phyloP scores from a whole-genome alignment of 1,139 yeast species.

The Geotrichum macrosporum region DNA sequence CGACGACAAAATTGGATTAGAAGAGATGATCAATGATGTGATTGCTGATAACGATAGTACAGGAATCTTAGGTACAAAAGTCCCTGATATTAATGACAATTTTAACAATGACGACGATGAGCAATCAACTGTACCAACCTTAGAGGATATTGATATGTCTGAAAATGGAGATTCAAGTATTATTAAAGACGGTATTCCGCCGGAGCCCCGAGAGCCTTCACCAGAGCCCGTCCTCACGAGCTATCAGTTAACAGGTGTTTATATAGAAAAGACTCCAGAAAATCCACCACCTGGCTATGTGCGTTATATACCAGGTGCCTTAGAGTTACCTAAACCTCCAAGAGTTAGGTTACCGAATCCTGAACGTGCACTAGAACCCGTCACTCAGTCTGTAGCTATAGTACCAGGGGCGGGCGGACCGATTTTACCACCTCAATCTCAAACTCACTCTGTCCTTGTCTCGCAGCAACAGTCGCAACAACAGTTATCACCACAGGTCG shows the following conservation, averaged over 20 bases:
- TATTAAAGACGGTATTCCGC: slow-evolving; percentile 8
- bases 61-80: slow-evolving; percentile 13
- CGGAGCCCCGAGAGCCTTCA: slow-evolving; percentile 22
- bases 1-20: slow-evolving; percentile 22
- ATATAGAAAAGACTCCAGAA: slow-evolving; percentile 14
- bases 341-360: slow-evolving; percentile 28
- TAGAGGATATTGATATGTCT: slow-evolving; percentile 5
- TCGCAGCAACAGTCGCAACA: slow-evolving; percentile 5
- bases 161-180: slow-evolving; percentile 9
- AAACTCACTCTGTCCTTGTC: no score
- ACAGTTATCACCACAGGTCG: slow-evolving; percentile 5
- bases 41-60: slow-evolving; percentile 1
- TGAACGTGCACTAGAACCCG: slow-evolving; percentile 15
- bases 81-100: slow-evolving; percentile 16
- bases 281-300: slow-evolving; percentile 19
- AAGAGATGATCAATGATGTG: slow-evolving; percentile 13
- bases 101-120: slow-evolving; percentile 17
- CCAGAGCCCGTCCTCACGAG: slow-evolving; percentile 19
- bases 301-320: slow-evolving; percentile 28
- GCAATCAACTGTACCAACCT: slow-evolving; percentile 3
- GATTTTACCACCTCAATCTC: no score
- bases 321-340: slow-evolving; percentile 27
- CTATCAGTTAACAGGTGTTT: slow-evolving; percentile 15
- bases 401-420: no score
- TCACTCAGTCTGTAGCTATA: no score